A percentile compares a stretch with the other conserved stretches of the same genome.
Conservation (phyloP, 1,139 yeast species). For the Kluyveromyces sp. region DNA sequence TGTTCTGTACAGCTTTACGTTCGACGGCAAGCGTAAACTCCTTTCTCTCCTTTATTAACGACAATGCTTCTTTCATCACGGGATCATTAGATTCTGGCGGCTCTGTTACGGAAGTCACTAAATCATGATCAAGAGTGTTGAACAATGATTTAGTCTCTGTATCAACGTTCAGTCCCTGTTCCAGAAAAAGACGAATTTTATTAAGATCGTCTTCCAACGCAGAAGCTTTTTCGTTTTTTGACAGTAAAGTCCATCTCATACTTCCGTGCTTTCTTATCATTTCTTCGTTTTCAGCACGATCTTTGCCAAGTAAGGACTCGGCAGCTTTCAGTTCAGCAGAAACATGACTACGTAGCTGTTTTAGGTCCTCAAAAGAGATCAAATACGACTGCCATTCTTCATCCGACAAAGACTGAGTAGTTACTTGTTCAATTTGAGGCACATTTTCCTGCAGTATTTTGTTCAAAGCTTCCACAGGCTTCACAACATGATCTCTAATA, state of each 20-base stretch:
- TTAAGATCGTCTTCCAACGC: constrained; percentile 37
- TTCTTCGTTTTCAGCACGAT: constrained; percentile 49
- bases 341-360: constrained; percentile 12
- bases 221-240: constrained; percentile 37
- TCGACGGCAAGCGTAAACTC: constrained; percentile 40
- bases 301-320: constrained; percentile 42
- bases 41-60: constrained; percentile 26
- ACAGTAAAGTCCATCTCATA: constrained; percentile 42
- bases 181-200: constrained; percentile 44
- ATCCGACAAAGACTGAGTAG: constrained; percentile 1
- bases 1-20: constrained; percentile 41
- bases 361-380: constrained; percentile 15
- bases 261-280: constrained; percentile 45
- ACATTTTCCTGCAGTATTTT: constrained; percentile 34
- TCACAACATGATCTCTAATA: constrained; percentile 43
- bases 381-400: constrained; percentile 16
- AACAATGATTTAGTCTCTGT: constrained; percentile 28
- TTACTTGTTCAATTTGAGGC: background rate
- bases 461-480: constrained; percentile 48
- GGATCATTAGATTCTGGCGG: constrained; percentile 24
- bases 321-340: constrained; percentile 36
- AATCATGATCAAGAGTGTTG: constrained; percentile 25
- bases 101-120: constrained; percentile 26
- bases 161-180: constrained; percentile 62
- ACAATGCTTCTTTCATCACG: constrained; percentile 16